Evolutionary conservation across 768 basidiomycete species (phyloP).

Genomic region (Kwoniella sp.): DNA sequence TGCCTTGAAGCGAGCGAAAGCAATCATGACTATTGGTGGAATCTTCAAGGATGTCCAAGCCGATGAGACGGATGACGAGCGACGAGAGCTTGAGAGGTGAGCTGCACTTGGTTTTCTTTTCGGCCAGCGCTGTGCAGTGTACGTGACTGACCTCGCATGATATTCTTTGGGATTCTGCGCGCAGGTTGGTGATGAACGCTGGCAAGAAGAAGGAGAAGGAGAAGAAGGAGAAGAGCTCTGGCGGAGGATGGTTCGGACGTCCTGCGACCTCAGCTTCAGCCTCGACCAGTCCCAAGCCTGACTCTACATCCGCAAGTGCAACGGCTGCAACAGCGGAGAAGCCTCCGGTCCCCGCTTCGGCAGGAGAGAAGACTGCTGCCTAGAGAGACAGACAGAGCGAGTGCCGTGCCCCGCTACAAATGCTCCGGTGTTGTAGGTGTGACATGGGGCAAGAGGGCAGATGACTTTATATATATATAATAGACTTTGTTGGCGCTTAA

Average conservation of each 20-base stretch:
- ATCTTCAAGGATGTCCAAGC: constrained; percentile 83
- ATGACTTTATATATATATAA: too few relatives aligned
- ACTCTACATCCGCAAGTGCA: background rate
- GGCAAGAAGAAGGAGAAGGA: constrained; percentile 56
- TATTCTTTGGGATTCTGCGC: background rate
- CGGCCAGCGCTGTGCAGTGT: too few relatives aligned
- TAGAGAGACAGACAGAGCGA: too few relatives aligned
- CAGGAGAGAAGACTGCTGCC: background rate
- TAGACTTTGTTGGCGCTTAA: too few relatives aligned
- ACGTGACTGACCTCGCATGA: background rate
- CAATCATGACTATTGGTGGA: constrained; percentile 81
- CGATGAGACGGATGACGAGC: constrained; percentile 90
- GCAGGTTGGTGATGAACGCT: constrained; percentile 53
- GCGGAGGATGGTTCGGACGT: constrained; percentile 34
- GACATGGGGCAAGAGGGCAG: too few relatives aligned
- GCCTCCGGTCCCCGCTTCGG: background rate
- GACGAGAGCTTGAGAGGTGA: constrained; percentile 89
- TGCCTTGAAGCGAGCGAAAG: constrained; percentile 83
- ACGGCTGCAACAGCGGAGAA: background rate
- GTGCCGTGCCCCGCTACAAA: too few relatives aligned
- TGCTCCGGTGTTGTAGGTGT: too few relatives aligned
- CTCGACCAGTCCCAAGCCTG: constrained; percentile 15
- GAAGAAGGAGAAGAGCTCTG: constrained; percentile 35
- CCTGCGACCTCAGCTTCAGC: background rate
- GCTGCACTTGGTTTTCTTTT: constrained; percentile 46